phyloP scores from a whole-genome alignment of 495 filamentous ascomycete species.

The Elasticomyces elasticus region DNA sequence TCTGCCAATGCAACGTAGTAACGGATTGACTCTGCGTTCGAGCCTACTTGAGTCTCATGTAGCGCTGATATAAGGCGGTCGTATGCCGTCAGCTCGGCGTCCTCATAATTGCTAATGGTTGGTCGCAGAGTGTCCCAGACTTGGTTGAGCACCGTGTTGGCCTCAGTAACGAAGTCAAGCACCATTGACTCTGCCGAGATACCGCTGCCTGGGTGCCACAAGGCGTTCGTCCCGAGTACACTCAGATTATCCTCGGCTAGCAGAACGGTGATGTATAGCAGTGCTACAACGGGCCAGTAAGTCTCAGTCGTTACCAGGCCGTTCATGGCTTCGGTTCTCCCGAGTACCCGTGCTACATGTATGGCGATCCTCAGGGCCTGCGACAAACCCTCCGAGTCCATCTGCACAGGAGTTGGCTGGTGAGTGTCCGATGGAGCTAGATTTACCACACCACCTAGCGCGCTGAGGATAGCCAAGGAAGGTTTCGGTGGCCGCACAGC shows the following conservation, averaged over 20 bases:
- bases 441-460: conserved; percentile 59
- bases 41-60: not conserved
- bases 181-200: conserved; percentile 49
- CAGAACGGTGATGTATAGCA: conserved; percentile 38
- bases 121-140: not conserved
- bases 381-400: conserved; percentile 61
- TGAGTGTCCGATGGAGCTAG: conserved; percentile 36
- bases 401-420: conserved; percentile 2
- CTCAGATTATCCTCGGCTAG: conserved; percentile 55
- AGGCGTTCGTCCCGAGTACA: conserved; percentile 45
- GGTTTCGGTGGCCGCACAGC: conserved; percentile 1
- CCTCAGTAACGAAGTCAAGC: conserved; percentile 49
- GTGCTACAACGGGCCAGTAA: conserved; percentile 4
- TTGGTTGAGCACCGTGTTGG: conserved; percentile 41
- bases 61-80: not conserved
- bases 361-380: conserved; percentile 61
- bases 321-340: conserved; percentile 18
- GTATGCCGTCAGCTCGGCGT: not conserved
- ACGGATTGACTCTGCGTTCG: not conserved
- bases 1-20: conserved; percentile 19
- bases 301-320: conserved; percentile 4
- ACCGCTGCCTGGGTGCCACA: conserved; percentile 38
- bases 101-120: not conserved
- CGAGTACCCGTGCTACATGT: conserved; percentile 52
- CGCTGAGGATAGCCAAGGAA: conserved; percentile 51